Conservation (phyloP, 441 rosid species). For the Rhodomyrtus psidioides region DNA sequence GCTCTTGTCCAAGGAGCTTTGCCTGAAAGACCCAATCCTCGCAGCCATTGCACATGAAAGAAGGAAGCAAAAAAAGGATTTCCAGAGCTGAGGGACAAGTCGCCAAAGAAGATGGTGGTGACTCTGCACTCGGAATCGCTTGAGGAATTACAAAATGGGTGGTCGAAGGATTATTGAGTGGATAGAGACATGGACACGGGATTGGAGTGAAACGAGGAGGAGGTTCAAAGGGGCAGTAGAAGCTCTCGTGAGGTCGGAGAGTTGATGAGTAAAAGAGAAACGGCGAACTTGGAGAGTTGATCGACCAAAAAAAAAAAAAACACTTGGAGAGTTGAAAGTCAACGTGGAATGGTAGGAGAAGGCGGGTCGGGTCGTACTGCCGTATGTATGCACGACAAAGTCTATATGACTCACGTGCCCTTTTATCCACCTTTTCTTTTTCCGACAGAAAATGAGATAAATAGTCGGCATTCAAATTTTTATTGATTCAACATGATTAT, state of each 20-base stretch:
- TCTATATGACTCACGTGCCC: too few species aligned
- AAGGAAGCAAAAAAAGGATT: not conserved
- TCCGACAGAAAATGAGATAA: too few species aligned
- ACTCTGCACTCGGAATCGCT: not conserved
- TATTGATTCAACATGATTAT: too few species aligned
- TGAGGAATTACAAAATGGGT: not conserved
- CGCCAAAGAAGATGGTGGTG: not conserved
- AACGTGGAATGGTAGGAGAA: not conserved
- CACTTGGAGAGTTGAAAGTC: too few species aligned
- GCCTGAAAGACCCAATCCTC: conserved; percentile 24
- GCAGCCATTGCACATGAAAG: conserved; percentile 22
- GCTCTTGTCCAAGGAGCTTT: conserved; percentile 30
- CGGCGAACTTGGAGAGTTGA: too few species aligned
- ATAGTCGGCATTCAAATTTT: too few species aligned
- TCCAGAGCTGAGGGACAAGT: not conserved
- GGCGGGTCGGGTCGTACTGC: not conserved
- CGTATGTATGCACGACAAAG: not conserved
- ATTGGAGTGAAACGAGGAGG: not conserved
- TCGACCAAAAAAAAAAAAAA: too few species aligned
- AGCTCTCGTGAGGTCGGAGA: not conserved
- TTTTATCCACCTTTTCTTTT: too few species aligned
- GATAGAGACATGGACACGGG: not conserved
- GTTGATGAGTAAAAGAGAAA: not conserved
- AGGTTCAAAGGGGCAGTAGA: not conserved
- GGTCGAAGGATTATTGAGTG: not conserved